These are phyloP conservation scores for Coniella vitis DNA, from an alignment of 2,329 filamentous ascomycete genomes.

Conservation along the genomic window DNA sequence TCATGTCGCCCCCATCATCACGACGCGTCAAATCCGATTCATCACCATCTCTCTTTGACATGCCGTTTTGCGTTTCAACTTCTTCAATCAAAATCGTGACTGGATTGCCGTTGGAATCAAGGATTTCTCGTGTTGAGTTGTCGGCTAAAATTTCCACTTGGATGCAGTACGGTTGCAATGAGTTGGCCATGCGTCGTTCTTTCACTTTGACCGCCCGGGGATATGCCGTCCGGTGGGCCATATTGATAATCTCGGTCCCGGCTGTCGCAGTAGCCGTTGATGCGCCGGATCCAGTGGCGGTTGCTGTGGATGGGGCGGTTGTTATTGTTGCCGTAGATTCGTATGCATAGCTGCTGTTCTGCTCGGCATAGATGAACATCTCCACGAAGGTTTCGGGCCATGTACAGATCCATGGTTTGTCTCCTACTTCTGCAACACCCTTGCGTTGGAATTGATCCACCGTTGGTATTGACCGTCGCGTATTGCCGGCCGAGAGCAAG, in stretches of 20 bases:
- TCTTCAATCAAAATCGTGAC: conserved; percentile 41
- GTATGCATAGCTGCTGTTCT: conserved; percentile 37
- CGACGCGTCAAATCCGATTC: conserved; percentile 14
- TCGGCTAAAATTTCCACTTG: conserved; percentile 39
- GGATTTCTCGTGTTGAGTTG: conserved; percentile 30
- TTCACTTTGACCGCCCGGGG: conserved; percentile 49
- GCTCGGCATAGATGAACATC: conserved; percentile 49
- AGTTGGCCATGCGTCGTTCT: conserved; percentile 40
- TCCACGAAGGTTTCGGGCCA: conserved; percentile 51
- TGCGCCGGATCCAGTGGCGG: not conserved
- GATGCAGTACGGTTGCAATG: conserved; percentile 36
- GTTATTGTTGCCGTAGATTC: conserved; percentile 15
- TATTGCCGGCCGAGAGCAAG: conserved; percentile 25
- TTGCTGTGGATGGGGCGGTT: conserved; percentile 6
- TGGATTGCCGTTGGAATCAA: conserved; percentile 31
- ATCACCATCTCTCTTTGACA: conserved; percentile 7
- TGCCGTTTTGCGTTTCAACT: conserved; percentile 19
- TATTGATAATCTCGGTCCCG: conserved; percentile 8
- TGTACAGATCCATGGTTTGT: conserved; percentile 51
- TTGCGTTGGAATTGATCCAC: conserved; percentile 31
- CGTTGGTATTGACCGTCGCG: conserved; percentile 12
- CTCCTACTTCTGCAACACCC: conserved; percentile 35
- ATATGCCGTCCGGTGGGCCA: conserved; percentile 30
- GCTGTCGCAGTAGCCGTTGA: not conserved
- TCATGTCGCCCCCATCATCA: conserved; percentile 31